A percentile compares a stretch with the other conserved stretches of the same genome.
Conservation (phyloP, 805 yeast species). For the Lachancea sp. region DNA sequence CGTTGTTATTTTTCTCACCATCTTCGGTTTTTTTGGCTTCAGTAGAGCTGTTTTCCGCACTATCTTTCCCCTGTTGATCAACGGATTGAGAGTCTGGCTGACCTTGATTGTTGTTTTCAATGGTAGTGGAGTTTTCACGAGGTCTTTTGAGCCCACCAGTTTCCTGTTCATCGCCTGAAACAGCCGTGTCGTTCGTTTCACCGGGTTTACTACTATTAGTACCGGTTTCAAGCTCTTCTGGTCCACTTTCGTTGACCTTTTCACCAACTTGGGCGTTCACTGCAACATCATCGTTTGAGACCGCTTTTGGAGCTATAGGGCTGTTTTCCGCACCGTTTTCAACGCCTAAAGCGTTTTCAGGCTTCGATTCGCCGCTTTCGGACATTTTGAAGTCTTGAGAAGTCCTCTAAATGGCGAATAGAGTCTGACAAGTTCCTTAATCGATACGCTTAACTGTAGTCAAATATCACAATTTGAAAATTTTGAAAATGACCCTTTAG, state of each 20-base stretch:
- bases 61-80: neutral
- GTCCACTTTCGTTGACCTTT: neutral
- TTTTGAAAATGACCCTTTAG: conserved; percentile 2
- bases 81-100: no score
- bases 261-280: neutral
- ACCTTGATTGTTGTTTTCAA: no score
- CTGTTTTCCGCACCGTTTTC: neutral
- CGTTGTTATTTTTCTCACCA: conserved; percentile 8
- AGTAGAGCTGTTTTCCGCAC: neutral
- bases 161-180: neutral
- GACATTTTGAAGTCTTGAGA: neutral
- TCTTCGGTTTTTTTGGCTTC: conserved; percentile 2
- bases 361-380: neutral
- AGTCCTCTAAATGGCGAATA: neutral
- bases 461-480: neutral
- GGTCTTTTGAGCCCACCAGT: neutral
- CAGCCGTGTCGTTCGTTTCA: conserved; percentile 2
- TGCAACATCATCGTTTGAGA: neutral
- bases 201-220: neutral
- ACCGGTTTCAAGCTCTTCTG: neutral
- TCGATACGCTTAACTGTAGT: neutral
- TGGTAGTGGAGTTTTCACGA: neutral
- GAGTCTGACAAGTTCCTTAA: neutral
- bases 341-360: neutral
- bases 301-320: neutral